phyloP scores from a whole-genome alignment of 2,329 filamentous ascomycete species.

The Claviceps sp. region DNA sequence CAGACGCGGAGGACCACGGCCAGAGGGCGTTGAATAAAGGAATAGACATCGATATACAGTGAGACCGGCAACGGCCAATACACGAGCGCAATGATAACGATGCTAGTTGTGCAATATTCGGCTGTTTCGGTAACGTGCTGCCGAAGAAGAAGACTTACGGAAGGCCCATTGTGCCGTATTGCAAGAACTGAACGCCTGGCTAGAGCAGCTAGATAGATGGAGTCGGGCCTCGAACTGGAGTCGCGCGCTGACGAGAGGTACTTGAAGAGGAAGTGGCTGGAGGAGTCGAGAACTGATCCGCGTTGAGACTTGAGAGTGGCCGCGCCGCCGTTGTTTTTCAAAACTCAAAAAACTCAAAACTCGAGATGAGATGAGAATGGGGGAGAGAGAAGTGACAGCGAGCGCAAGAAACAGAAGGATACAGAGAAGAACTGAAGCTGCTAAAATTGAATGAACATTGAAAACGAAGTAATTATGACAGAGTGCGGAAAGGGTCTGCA shows the following conservation, averaged over 20 bases:
- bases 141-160: conserved; percentile 26
- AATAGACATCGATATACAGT: not conserved
- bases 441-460: too few relatives aligned
- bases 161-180: conserved; percentile 27
- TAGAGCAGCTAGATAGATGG: not conserved
- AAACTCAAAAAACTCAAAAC: too few relatives aligned
- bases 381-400: not conserved
- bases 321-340: not conserved
- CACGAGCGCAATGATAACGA: not conserved
- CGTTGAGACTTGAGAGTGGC: not conserved
- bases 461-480: too few relatives aligned
- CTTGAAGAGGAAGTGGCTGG: too few relatives aligned
- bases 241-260: not conserved
- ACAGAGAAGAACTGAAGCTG: not conserved
- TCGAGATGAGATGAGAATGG: too few relatives aligned
- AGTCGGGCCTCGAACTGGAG: not conserved
- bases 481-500: not conserved
- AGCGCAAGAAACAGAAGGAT: not conserved
- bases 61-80: not conserved
- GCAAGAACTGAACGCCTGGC: not conserved
- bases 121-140: not conserved
- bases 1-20: not conserved
- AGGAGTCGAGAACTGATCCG: not conserved
- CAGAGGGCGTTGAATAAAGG: not conserved
- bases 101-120: not conserved